Percentiles rank a stretch among this genome's conserved stretches.
These are phyloP conservation scores for Daldinia eschscholtzii DNA, from an alignment of 2,329 filamentous ascomycete genomes.

Conservation along the genomic window DNA sequence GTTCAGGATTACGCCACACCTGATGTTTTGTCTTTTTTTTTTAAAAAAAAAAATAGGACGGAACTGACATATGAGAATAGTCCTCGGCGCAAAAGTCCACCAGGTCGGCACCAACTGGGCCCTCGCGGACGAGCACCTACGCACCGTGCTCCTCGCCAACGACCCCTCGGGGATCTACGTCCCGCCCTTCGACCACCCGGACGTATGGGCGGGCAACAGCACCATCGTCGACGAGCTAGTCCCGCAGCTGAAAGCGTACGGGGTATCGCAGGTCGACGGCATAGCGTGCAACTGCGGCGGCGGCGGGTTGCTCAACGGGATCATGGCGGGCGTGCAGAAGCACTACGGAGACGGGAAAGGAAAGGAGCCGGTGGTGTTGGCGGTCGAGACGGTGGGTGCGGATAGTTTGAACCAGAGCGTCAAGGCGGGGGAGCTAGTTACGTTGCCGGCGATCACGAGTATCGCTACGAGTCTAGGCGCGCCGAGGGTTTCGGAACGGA, in stretches of 20 bases:
- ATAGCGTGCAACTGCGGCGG: constrained; percentile 85
- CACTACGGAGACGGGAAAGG: constrained; percentile 36
- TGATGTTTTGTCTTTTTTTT: too few relatives aligned
- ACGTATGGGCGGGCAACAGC: constrained; percentile 75
- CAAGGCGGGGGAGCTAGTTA: constrained; percentile 67
- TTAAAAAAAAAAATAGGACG: neutral
- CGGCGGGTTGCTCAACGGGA: constrained; percentile 81
- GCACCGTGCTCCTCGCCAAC: constrained; percentile 66
- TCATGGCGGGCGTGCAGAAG: constrained; percentile 76
- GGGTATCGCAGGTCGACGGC: constrained; percentile 65
- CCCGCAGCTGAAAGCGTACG: constrained; percentile 55
- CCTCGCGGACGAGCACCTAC: constrained; percentile 76
- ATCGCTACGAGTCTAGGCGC: constrained; percentile 81
- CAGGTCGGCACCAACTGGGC: constrained; percentile 76
- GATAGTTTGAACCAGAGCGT: constrained; percentile 76
- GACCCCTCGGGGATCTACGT: constrained; percentile 69
- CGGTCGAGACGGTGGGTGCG: constrained; percentile 81
- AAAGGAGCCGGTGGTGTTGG: constrained; percentile 69
- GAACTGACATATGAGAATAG: constrained; percentile 5
- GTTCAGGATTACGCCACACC: too few relatives aligned
- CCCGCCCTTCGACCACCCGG: constrained; percentile 76
- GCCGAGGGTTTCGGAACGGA: constrained; percentile 74
- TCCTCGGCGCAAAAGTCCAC: constrained; percentile 77
- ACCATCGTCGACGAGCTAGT: constrained; percentile 68
- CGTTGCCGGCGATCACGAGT: constrained; percentile 78